Conservation (phyloP, 140 eudicot species). For the Anethum foeniculum region DNA sequence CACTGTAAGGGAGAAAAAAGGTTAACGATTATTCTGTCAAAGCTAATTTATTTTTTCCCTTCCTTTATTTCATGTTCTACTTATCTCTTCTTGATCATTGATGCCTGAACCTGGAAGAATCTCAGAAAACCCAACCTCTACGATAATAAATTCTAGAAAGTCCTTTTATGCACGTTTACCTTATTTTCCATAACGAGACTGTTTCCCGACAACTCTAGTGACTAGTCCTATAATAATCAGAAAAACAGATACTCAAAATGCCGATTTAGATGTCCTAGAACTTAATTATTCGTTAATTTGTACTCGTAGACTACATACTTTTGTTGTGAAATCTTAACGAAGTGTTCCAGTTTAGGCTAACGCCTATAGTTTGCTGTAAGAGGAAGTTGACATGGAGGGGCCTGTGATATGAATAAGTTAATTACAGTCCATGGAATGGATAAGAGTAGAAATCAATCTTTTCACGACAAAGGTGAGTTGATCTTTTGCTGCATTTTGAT, state of each 20-base stretch:
- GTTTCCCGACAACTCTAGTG: background rate
- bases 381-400: constrained; percentile 64
- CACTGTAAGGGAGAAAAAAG: background rate
- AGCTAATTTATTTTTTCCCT: background rate
- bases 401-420: constrained; percentile 48
- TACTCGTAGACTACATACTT: background rate
- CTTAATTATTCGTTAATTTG: background rate
- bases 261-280: background rate
- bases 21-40: background rate
- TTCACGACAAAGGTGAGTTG: constrained; percentile 63
- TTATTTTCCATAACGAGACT: too few species aligned
- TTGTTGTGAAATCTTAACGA: constrained; percentile 54
- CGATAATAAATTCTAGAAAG: background rate
- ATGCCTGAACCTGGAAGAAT: background rate
- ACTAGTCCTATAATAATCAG: background rate
- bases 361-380: constrained; percentile 69
- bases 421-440: constrained; percentile 57
- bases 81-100: background rate
- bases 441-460: constrained; percentile 52
- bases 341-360: constrained; percentile 68
- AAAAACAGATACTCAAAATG: background rate
- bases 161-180: too few species aligned
- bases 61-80: too few species aligned
- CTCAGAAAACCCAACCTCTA: background rate
- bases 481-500: constrained; percentile 8